Evolutionary conservation across 768 basidiomycete genomes (phyloP), one percentile per base, ranked within the genome.

Genomic region (Naganishia onofrii): DNA sequence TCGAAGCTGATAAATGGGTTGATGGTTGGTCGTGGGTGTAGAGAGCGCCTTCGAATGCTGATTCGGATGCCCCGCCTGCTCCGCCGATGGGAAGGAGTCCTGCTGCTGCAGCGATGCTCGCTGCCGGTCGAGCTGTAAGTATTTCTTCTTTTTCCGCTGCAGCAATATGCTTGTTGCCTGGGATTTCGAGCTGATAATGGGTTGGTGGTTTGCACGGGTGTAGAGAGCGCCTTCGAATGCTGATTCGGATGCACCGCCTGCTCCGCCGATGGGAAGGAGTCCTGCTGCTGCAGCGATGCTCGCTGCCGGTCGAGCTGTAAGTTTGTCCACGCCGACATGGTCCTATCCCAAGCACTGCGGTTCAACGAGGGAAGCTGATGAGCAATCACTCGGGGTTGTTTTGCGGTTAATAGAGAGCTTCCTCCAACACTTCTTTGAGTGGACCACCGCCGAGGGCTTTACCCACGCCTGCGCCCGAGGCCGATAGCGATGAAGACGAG

Each of bases 21-120:
- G n/a, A n/a, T n/a, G n/a, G n/a, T 31, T 34, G 3, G 1, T 32
- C 19, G 29, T 21, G 54, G 23, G n/a, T 21, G 54, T 55, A 55
- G 54, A 55, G 54, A 34, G 54, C 54, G 3, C 19, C 54, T 12
- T 55, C 54, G 3, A 55, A 31, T 15, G 28, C 29, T 15, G 23
- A 28, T 55, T 28, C 29, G 15, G 71, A 76, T 28, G 73, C 71
- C 1, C 73, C 78, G 6, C 78, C 78, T 1, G 74, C 74, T 32
- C 70, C 73, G 38, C 76, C 77, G 2, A 70, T 60, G 57, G 76
- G 75, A 9, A 72, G 72, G 29, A 77, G 78, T 72, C 76, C 77
- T 7, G 77, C 78, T n/a, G 74, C 76, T 17, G 36, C 70, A n/a
- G 74, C 73, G 0, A 70, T 72, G 58, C 44, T 71, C 48, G 69